Evolutionary conservation across 2,329 filamentous ascomycete genomes (phyloP), one percentile per base, ranked within the genome.

Genomic region (Xylariaceae sp.): DNA sequence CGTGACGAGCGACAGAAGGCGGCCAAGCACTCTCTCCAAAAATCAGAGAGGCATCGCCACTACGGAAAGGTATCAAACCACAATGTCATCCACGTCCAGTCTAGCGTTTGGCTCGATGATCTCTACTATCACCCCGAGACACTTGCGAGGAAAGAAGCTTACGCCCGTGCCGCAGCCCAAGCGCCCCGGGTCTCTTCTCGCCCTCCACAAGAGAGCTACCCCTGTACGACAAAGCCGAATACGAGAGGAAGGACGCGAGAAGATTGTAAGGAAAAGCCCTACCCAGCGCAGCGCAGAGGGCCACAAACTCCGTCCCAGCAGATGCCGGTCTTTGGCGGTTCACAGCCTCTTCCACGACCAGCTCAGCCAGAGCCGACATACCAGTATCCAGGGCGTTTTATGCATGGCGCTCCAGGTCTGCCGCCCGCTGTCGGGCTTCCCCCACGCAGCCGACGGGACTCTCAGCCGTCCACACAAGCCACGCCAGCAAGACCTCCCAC

Each of bases 31-130:
- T 35, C 55, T 0, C 39, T 49, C 7, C 30, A 50, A n/a, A 58
- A 37, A 23, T 15, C 50, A 4, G 41, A 50, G n/a, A 51, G 50
- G 15, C 10, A 36, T 15, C 24, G 24, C 20, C 49, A 21, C 16
- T 36, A 20, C n/a, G 32, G 15, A 2, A 50, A 43, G 8, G 30
- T 20, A 1, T 36, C 20, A 4, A 53, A 51, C 4, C 55, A 62
- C 15, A 21, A 55, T 18, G n/a, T 55, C 7, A 15, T 51, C 2
- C 30, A 49, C 20, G 41, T 45, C 1, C 36, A 57, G 18, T 48
- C 47, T 2, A 55, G 48, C 2, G 57, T 67, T 15, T 65, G 64
- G 64, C 47, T 66, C 8, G 47, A 45, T 6, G 58, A 64, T 2
- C 40, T 64, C 7, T 64, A 65, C 18, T 26, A 61, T 6, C 35